Conservation (phyloP, 2,329 filamentous ascomycete species). For the Aureobasidium musti region DNA sequence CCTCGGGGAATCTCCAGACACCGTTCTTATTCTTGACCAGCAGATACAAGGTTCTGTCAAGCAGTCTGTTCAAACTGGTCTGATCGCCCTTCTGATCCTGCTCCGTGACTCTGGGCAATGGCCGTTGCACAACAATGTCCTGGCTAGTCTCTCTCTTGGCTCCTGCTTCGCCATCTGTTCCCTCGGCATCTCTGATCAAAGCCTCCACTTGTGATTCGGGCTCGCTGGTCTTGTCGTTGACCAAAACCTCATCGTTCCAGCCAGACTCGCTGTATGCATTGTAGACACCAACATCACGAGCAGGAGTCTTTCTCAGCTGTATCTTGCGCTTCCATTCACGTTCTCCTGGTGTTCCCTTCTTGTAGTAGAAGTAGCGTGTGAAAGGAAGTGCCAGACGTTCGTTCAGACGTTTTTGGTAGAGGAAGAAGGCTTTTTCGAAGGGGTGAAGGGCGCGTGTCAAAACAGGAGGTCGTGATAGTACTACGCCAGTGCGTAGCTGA, state of each 20-base stretch:
- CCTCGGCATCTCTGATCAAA: slow-evolving; percentile 74
- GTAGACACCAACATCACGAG: slow-evolving; percentile 84
- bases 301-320: slow-evolving; percentile 71
- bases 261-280: slow-evolving; percentile 69
- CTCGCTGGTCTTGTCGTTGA: slow-evolving; percentile 68
- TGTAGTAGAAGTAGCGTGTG: slow-evolving; percentile 91
- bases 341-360: slow-evolving; percentile 79
- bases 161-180: slow-evolving; percentile 33
- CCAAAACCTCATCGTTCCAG: slow-evolving; percentile 89
- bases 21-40: slow-evolving; percentile 73
- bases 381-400: slow-evolving; percentile 88
- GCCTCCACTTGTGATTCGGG: slow-evolving; percentile 66
- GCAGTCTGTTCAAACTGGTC: slow-evolving; percentile 72
- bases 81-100: slow-evolving; percentile 76
- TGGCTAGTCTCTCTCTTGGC: slow-evolving; percentile 29
- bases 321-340: slow-evolving; percentile 90
- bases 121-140: slow-evolving; percentile 61
- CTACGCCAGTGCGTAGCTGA: slow-evolving; percentile 63
- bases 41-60: slow-evolving; percentile 84
- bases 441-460: slow-evolving; percentile 80
- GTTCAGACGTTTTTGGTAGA: slow-evolving; percentile 96
- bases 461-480: slow-evolving; percentile 84
- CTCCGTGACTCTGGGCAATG: slow-evolving; percentile 69
- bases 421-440: slow-evolving; percentile 91
- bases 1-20: slow-evolving; percentile 80